Evolutionary conservation across 1,284 basidiomycete species (phyloP), one percentile per base, ranked within the genome.

Genomic region (Meripilus lineatus): DNA sequence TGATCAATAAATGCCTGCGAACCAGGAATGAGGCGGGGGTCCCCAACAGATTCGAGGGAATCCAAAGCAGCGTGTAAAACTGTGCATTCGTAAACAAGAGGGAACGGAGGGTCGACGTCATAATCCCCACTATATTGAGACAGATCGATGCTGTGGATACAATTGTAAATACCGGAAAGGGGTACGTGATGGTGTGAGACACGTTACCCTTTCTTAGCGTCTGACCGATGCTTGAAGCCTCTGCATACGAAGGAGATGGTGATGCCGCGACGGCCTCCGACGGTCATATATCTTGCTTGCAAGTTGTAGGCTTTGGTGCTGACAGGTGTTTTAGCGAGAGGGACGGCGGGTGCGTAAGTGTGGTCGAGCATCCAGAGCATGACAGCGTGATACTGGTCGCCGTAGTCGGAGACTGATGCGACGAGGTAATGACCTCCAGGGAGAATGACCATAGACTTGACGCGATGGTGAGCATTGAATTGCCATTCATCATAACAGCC

Each of bases 341-440:
- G 67, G 11, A 71, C 66, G 5, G 70, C 66, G 39, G 64, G 54
- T 24, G 58, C 62, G 8, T 8, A 30, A 33, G 71, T 70, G 45
- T 79, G 72, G 53, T 86, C 83, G 48, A 87, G 61, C 18, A 68
- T 68, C 50, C 73, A 83, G 1, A 86, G 59, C 13, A 72, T 58
- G 17, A 88, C 53, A 22, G 68, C 72, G 57, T 75, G 81, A 26
- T 68, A 65, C 26, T 62, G 64, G 30, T 63, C 64, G 3, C 53
- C 55, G 2, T 51, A 50, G 52, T 80, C 75, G 47, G 67, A 69
- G 6, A 78, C 72, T 4, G 80, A 82, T 0, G 78, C 79, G 23
- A 84, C 64, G 46, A 86, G 68, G 49, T 81, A 83, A 50, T 82
- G 80, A 18, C 85, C 82, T 1, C 85, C 85, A 3, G 84, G 80